Evolutionary conservation across 2,329 filamentous ascomycete genomes (phyloP).

Genomic region (Myriosclerotinia scirpicola): DNA sequence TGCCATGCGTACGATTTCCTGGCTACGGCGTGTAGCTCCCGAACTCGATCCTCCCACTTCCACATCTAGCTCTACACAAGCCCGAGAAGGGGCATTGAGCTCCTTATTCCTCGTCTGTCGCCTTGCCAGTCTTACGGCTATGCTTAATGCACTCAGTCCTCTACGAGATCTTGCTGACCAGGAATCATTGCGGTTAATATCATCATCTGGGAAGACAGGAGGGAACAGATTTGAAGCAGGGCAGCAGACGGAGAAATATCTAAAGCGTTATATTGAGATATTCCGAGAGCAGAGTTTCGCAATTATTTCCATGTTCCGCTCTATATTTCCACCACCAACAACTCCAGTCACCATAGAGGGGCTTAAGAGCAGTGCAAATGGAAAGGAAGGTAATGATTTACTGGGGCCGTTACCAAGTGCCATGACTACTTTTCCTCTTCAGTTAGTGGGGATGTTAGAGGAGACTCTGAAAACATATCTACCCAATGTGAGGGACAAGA

Average conservation of each 20-base stretch:
- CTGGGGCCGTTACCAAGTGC: slow-evolving; percentile 69
- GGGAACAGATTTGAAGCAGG: slow-evolving; percentile 61
- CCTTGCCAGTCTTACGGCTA: slow-evolving; percentile 73
- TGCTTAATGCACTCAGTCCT: slow-evolving; percentile 80
- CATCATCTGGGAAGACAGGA: slow-evolving; percentile 26
- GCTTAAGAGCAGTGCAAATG: slow-evolving; percentile 27
- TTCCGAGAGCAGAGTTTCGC: slow-evolving; percentile 97
- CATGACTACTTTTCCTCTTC: slow-evolving; percentile 78
- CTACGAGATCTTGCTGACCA: slow-evolving; percentile 87
- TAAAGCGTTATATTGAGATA: slow-evolving; percentile 95
- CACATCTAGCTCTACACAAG: slow-evolving; percentile 31
- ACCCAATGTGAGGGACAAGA: slow-evolving; percentile 76
- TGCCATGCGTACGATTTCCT: slow-evolving; percentile 86
- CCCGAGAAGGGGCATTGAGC: slow-evolving; percentile 68
- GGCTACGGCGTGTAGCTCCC: slow-evolving; percentile 82
- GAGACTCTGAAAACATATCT: slow-evolving; percentile 75
- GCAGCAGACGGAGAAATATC: slow-evolving; percentile 88
- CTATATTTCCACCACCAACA: slow-evolving; percentile 67
- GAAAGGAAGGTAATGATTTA: slow-evolving; percentile 41
- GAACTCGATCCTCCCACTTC: slow-evolving; percentile 60
- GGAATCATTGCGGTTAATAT: slow-evolving; percentile 57
- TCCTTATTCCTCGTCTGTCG: slow-evolving; percentile 86
- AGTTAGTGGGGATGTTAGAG: slow-evolving; percentile 78
- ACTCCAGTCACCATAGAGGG: slow-evolving; percentile 27
- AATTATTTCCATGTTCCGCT: slow-evolving; percentile 91